Evolutionary conservation across 805 yeast genomes (phyloP), one percentile per base, ranked within the genome.

Genomic region (Isabelozyma heimii): DNA sequence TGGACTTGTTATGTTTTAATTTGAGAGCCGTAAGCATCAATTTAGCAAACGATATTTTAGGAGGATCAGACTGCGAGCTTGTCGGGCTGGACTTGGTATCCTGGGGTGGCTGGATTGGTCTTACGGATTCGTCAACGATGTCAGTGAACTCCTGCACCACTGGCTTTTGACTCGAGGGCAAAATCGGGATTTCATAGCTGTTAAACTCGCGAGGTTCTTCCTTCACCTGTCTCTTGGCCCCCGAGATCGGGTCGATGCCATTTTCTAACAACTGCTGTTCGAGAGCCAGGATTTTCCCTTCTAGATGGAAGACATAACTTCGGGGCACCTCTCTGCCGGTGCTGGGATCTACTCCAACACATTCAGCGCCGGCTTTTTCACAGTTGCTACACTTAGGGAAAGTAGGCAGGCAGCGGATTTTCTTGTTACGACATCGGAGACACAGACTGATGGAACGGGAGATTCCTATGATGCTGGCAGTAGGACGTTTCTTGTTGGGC

Each of bases 311-410:
- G 3, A 89, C 81, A 59, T 87, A 87, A 2, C 90, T 86, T 37
- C 97, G 70, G 0, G 97, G 95, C 1, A 90, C 82, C 55, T 87
- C 90, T 47, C 96, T 73, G 0, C 96, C 96, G 0, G 97, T 89
- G 6, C 91, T 89, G 0, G 96, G 91, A 62, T 91, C 97, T 3
- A 88, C 66, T 0, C 95, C 89, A 4, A 89, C 83, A 67, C 97
- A 91, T 6, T 87, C 88, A 2, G 72, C 85, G 5, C 82, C 80
- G 9, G 87, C 85, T 58, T 82, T 80, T 40, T 65, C 72, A 61
- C 91, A 85, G 35, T 76, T 74, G n/a, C 78, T 63, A 59, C 91
- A 85, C 47, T 77, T 74, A 3, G 91, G 91, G 60, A 84, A 81
- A 51, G 76, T 78, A 49, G 81, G 86, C 52, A 86, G 87, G 63